A percentile compares a stretch with the other conserved stretches of the same genome.
Conservation (phyloP, 1,284 basidiomycete species). For the Cutaneotrichosporon mucoides region DNA sequence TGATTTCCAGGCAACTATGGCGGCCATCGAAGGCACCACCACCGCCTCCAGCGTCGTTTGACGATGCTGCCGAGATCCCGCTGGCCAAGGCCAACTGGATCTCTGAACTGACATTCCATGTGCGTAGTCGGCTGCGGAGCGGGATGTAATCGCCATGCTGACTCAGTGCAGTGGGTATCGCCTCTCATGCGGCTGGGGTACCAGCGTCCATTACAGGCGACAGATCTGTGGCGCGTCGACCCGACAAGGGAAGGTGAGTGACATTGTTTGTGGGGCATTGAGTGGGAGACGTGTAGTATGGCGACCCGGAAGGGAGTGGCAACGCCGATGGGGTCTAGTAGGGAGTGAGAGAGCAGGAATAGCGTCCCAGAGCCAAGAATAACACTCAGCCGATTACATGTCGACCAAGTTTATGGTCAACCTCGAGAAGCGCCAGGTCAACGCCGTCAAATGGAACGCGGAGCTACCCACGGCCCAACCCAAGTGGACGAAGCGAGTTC, state of each 20-base stretch:
- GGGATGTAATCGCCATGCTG: too few species aligned
- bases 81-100: constrained; percentile 58
- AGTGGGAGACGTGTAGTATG: too few species aligned
- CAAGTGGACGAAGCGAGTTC: constrained; percentile 52
- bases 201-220: constrained; percentile 65
- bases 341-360: too few species aligned
- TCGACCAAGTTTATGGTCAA: constrained; percentile 48
- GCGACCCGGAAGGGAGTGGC: too few species aligned
- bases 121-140: too few species aligned
- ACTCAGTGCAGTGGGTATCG: constrained; percentile 48
- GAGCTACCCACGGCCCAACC: constrained; percentile 25
- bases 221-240: constrained; percentile 64
- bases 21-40: constrained; percentile 58
- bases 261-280: background rate
- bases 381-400: constrained; percentile 53
- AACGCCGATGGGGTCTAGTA: too few species aligned
- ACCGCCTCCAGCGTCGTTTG: constrained; percentile 57
- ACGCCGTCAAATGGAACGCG: constrained; percentile 40
- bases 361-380: background rate
- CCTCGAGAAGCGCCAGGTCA: constrained; percentile 28
- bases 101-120: constrained; percentile 59
- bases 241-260: constrained; percentile 48
- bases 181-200: constrained; percentile 63
- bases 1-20: constrained; percentile 49
- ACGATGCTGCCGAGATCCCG: constrained; percentile 60